A percentile compares a stretch with the other conserved stretches of the same genome.
Conservation (phyloP, 495 filamentous ascomycete species). For the Tuber umbilicatum region DNA sequence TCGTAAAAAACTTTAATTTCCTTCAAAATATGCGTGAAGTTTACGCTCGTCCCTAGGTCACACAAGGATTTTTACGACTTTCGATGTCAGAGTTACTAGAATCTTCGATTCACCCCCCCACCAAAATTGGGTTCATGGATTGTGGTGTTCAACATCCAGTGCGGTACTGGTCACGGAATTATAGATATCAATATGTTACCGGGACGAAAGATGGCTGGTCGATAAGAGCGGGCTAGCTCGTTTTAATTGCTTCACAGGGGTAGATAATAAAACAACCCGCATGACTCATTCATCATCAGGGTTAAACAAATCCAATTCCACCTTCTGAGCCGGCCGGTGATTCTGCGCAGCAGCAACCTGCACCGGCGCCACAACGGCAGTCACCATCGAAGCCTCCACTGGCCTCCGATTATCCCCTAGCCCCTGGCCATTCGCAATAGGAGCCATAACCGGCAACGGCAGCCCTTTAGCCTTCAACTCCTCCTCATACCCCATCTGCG, state of each 20-base stretch:
- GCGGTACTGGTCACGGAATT: background rate
- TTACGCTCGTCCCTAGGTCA: background rate
- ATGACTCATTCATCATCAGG: background rate
- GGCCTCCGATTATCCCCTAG: background rate
- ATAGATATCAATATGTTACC: background rate
- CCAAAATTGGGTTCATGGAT: background rate
- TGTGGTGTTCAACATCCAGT: background rate
- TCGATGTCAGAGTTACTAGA: background rate
- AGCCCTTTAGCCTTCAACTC: slow-evolving; percentile 46
- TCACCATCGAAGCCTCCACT: background rate
- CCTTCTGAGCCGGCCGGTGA: background rate
- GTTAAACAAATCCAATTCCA: background rate
- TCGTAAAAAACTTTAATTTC: background rate
- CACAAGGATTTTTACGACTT: background rate
- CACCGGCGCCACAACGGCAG: background rate
- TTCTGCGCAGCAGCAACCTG: background rate
- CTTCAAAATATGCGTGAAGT: background rate
- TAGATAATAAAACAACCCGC: background rate
- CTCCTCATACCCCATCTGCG: slow-evolving; percentile 51
- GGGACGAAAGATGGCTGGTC: background rate
- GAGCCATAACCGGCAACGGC: slow-evolving; percentile 45
- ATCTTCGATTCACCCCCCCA: background rate
- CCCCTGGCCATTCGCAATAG: slow-evolving; percentile 45
- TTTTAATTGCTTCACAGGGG: background rate
- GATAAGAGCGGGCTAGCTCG: background rate